phyloP scores from a whole-genome alignment of 2,329 filamentous ascomycete genomes.

The Hansfordia pulvinata region DNA sequence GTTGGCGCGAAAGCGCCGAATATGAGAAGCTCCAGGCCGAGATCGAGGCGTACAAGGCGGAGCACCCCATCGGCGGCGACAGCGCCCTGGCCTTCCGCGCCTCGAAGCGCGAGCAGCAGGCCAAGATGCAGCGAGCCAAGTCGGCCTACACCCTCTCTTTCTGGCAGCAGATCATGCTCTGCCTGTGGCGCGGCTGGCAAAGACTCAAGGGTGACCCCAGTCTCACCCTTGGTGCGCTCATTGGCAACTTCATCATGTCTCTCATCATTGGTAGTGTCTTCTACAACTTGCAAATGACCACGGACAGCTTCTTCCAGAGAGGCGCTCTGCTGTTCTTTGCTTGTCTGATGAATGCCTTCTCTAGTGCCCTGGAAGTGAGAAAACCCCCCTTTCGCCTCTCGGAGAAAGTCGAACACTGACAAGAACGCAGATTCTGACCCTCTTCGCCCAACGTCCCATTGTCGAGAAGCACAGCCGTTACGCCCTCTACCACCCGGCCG shows the following conservation, averaged over 20 bases:
- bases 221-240: slow-evolving; percentile 52
- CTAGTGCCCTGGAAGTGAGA: slow-evolving; percentile 57
- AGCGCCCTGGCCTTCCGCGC: slow-evolving; percentile 43
- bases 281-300: slow-evolving; percentile 55
- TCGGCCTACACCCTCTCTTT: slow-evolving; percentile 80
- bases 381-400: slow-evolving; percentile 7
- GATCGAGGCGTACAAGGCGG: slow-evolving; percentile 39
- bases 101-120: slow-evolving; percentile 39
- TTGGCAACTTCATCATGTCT: slow-evolving; percentile 64
- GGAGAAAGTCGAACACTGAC: slow-evolving; percentile 5
- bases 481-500: slow-evolving; percentile 78
- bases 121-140: slow-evolving; percentile 44
- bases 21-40: slow-evolving; percentile 36
- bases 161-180: slow-evolving; percentile 61
- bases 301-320: slow-evolving; percentile 63
- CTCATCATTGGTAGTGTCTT: slow-evolving; percentile 72
- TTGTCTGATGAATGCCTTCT: slow-evolving; percentile 74
- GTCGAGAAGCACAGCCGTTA: slow-evolving; percentile 84
- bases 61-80: slow-evolving; percentile 39
- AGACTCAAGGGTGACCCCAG: slow-evolving; percentile 66
- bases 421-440: slow-evolving; percentile 52
- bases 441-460: slow-evolving; percentile 81
- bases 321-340: slow-evolving; percentile 79
- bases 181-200: slow-evolving; percentile 67
- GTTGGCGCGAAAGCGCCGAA: slow-evolving; percentile 41